These are phyloP conservation scores for Amniculicola lignicola DNA, from an alignment of 495 filamentous ascomycete genomes.

Conservation along the genomic window DNA sequence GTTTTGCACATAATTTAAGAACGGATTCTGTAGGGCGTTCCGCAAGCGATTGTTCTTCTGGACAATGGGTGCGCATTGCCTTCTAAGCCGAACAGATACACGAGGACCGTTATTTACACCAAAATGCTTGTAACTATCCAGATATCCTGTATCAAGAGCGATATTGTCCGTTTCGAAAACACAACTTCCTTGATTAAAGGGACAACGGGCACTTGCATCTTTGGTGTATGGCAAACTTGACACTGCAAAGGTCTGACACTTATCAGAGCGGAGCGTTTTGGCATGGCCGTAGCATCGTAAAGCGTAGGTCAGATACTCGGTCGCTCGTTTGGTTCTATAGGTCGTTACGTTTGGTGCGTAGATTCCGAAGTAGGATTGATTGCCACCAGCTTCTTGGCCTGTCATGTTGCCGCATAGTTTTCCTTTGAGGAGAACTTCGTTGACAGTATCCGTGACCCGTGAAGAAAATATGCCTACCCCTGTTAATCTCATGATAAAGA, in stretches of 20 bases:
- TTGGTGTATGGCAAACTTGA: not conserved
- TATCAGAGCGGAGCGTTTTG: not conserved
- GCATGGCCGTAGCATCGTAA: not conserved
- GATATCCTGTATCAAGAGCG: not conserved
- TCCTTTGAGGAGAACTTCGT: not conserved
- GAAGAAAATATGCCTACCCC: not conserved
- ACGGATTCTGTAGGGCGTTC: too few relatives aligned
- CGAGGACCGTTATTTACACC: not conserved
- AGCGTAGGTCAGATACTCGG: not conserved
- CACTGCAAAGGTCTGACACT: not conserved
- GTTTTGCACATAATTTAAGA: too few relatives aligned
- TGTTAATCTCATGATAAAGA: not conserved
- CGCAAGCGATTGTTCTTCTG: too few relatives aligned
- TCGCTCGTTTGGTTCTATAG: too few relatives aligned
- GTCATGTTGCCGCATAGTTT: not conserved
- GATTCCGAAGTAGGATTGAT: too few relatives aligned
- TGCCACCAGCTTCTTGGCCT: too few relatives aligned
- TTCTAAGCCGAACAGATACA: not conserved
- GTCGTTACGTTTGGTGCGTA: too few relatives aligned
- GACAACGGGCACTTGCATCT: not conserved
- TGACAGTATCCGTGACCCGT: not conserved
- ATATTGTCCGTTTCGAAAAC: not conserved
- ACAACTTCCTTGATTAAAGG: not conserved
- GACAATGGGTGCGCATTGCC: not conserved
- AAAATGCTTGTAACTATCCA: not conserved